phyloP scores from a whole-genome alignment of 768 basidiomycete species.

The Auricularia sp. region DNA sequence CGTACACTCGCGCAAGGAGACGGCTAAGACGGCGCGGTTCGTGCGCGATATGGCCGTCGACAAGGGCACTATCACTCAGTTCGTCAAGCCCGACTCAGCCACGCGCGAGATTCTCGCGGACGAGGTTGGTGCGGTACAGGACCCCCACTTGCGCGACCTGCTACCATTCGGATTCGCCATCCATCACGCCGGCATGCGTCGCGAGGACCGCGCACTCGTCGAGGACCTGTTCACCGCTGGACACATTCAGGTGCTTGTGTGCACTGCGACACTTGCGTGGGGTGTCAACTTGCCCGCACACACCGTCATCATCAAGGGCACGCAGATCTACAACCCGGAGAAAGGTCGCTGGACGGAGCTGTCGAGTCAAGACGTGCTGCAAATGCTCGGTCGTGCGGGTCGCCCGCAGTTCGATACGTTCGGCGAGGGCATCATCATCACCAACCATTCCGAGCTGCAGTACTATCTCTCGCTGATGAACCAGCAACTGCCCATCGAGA shows the following conservation, averaged over 20 bases:
- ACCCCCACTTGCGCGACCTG: constrained; percentile 75
- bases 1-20: constrained; percentile 97
- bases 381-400: constrained; percentile 98
- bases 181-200: constrained; percentile 94
- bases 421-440: constrained; percentile 97
- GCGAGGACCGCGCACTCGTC: constrained; percentile 82
- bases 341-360: constrained; percentile 97
- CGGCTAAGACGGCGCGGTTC: constrained; percentile 92
- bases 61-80: constrained; percentile 92
- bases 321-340: constrained; percentile 98
- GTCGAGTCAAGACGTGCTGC: constrained; percentile 90
- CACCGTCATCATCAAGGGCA: constrained; percentile 99
- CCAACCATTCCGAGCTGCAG: constrained; percentile 92
- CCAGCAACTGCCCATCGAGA: constrained; percentile 96
- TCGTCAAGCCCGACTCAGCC: constrained; percentile 88
- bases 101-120: constrained; percentile 81
- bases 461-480: constrained; percentile 94
- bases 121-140: constrained; percentile 76
- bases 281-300: constrained; percentile 98
- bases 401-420: constrained; percentile 95
- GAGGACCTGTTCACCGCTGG: constrained; percentile 93
- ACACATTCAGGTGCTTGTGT: constrained; percentile 87
- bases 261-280: constrained; percentile 98
- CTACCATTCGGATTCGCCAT: constrained; percentile 96
- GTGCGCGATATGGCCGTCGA: constrained; percentile 92